Conservation (phyloP, 768 basidiomycete genomes). For the Phylloporus sp. region DNA sequence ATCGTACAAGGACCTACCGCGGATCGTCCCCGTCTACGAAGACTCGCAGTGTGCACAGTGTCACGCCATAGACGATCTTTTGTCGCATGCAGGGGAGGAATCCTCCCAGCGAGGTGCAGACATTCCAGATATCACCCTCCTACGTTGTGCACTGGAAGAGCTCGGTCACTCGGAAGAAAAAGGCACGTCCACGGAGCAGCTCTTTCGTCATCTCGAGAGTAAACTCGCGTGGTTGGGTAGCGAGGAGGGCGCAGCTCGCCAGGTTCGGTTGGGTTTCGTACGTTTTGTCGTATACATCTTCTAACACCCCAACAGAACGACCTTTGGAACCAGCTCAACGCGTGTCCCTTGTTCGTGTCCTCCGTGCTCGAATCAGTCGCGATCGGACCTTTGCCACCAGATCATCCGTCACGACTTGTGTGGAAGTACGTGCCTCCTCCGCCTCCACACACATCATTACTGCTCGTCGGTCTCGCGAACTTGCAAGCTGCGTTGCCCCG, state of each 20-base stretch:
- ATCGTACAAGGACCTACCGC: conserved; percentile 54
- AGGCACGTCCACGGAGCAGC: conserved; percentile 49
- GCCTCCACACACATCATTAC: conserved; percentile 23
- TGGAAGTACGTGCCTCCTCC: conserved; percentile 39
- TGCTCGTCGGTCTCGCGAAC: conserved; percentile 22
- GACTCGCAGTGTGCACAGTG: conserved; percentile 39
- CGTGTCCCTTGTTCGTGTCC: conserved; percentile 48
- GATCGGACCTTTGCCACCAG: conserved; percentile 3
- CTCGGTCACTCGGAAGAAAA: conserved; percentile 35
- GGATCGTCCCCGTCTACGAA: conserved; percentile 48
- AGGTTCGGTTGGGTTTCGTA: conserved; percentile 42
- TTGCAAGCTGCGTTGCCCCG: conserved; percentile 21
- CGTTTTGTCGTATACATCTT: neutral
- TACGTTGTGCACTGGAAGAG: conserved; percentile 60
- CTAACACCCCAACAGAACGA: conserved; percentile 31
- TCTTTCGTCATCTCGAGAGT: conserved; percentile 54
- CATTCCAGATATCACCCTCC: conserved; percentile 49
- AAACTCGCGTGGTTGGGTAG: conserved; percentile 55
- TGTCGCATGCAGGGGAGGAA: conserved; percentile 16
- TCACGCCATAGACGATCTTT: conserved; percentile 40
- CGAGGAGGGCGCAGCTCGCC: conserved; percentile 46
- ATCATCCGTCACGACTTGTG: conserved; percentile 25
- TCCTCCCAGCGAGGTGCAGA: conserved; percentile 17
- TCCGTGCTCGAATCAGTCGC: conserved; percentile 13
- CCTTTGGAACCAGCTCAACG: conserved; percentile 58